These are phyloP conservation scores for Poterioochromonas sp. DNA, from an alignment of 352 stramenopile species.

Conservation along the genomic window DNA sequence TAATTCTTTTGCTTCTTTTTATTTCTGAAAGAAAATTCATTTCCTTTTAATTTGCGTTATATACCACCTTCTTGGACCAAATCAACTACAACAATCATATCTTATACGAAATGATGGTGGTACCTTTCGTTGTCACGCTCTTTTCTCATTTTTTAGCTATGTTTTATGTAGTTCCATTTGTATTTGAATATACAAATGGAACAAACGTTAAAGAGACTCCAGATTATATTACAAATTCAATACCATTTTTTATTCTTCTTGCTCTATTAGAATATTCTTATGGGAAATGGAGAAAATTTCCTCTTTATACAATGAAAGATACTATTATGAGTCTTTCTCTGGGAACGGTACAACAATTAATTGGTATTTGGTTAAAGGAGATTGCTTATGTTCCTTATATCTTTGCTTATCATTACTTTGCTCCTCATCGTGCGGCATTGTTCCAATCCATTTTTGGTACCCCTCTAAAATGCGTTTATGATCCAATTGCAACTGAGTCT, in stretches of 20 bases:
- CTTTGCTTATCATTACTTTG: background rate
- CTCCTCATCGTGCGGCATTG: background rate
- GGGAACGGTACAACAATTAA: background rate
- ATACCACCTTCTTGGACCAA: too few species aligned
- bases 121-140: too few species aligned
- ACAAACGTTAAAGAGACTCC: background rate
- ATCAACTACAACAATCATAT: too few species aligned
- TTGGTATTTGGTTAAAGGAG: background rate
- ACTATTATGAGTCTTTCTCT: slow-evolving; percentile 5
- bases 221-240: background rate
- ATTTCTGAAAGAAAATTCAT: too few species aligned
- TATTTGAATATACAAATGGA: too few species aligned
- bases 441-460: background rate
- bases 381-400: background rate
- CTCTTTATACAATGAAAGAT: slow-evolving; percentile 3
- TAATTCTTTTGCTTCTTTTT: too few species aligned
- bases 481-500: too few species aligned
- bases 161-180: too few species aligned
- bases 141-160: too few species aligned
- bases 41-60: too few species aligned
- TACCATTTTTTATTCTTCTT: background rate
- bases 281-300: background rate
- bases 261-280: background rate
- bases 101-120: too few species aligned
- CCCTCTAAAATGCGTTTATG: too few species aligned